Conservation (phyloP, 495 filamentous ascomycete genomes). For the Penicillium silybi region DNA sequence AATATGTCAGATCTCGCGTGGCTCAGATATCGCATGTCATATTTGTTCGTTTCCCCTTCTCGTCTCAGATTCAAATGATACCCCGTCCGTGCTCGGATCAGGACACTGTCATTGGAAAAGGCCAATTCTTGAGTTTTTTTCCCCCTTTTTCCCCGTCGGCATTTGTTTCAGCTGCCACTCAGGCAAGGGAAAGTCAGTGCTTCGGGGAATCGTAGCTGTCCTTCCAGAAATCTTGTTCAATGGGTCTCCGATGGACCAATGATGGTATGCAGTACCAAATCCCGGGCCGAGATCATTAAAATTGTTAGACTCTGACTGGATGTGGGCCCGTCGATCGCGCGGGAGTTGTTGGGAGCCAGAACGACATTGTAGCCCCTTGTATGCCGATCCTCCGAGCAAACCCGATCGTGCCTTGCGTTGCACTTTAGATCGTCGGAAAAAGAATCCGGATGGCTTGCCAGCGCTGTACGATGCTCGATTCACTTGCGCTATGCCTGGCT, state of each 20-base stretch:
- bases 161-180: slow-evolving; percentile 16
- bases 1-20: slow-evolving; percentile 17
- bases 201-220: slow-evolving; percentile 10
- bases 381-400: no score
- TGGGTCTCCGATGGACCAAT: slow-evolving; percentile 22
- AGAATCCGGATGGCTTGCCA: no score
- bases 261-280: background rate
- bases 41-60: background rate
- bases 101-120: background rate
- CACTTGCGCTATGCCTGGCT: no score
- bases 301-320: background rate
- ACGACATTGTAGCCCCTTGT: background rate
- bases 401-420: no score
- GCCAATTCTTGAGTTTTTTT: background rate
- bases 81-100: slow-evolving; percentile 4
- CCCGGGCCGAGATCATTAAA: background rate
- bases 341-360: background rate
- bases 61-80: background rate
- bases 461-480: no score
- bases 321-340: background rate
- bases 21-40: slow-evolving; percentile 4
- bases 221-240: slow-evolving; percentile 19
- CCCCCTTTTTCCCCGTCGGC: slow-evolving; percentile 1
- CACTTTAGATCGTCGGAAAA: no score
- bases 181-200: slow-evolving; percentile 20